Evolutionary conservation across 2,329 filamentous ascomycete species (phyloP).

Genomic region (Aspergillus amoenus): DNA sequence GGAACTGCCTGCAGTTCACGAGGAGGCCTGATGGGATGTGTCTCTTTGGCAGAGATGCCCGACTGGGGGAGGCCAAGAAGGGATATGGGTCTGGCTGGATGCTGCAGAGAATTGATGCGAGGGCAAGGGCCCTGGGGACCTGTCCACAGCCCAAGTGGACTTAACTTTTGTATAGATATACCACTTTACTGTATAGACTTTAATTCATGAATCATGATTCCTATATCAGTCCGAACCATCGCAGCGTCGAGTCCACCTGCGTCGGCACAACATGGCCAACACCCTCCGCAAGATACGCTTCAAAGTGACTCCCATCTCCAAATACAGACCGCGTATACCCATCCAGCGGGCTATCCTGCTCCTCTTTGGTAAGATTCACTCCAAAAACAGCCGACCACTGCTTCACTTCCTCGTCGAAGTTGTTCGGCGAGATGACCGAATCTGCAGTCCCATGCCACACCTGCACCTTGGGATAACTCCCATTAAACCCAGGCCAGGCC

Average conservation of each 20-base stretch:
- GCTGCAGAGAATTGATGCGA: constrained; percentile 8
- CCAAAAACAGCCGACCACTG: constrained; percentile 12
- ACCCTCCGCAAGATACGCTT: constrained; percentile 7
- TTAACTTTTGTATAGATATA: background rate
- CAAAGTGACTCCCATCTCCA: constrained; percentile 1
- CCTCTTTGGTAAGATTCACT: background rate
- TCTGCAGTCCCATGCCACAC: constrained; percentile 13
- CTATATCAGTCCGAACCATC: constrained; percentile 9
- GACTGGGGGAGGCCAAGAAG: background rate
- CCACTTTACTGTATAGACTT: background rate
- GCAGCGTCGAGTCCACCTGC: constrained; percentile 4
- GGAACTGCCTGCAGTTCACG: constrained; percentile 7
- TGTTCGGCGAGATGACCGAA: background rate
- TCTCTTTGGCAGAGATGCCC: background rate
- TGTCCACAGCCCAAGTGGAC: constrained; percentile 10
- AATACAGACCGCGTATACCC: constrained; percentile 11
- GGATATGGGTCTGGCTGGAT: constrained; percentile 11
- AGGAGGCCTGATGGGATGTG: background rate
- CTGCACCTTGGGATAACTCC: constrained; percentile 9
- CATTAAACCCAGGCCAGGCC: constrained; percentile 8
- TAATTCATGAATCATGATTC: background rate
- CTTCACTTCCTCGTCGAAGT: constrained; percentile 5
- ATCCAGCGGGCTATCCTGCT: background rate
- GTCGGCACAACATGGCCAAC: constrained; percentile 14
- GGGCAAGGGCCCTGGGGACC: constrained; percentile 5